phyloP scores from a whole-genome alignment of 176 grass and related monocot species.

The Oryza officinalis region DNA sequence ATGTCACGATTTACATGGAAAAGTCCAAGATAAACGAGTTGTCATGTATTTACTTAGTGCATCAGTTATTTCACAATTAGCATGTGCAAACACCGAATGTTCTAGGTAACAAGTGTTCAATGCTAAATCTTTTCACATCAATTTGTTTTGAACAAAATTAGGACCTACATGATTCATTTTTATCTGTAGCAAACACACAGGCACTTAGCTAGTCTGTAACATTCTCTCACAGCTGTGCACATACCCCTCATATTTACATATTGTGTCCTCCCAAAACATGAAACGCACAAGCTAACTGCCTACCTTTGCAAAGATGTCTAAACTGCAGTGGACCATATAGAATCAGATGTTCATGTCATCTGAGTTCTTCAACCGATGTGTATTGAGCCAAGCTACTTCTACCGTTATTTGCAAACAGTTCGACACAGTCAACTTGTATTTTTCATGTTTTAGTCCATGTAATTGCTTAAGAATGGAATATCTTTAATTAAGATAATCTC shows the following conservation, averaged over 20 bases:
- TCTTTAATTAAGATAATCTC: neutral
- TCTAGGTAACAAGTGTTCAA: neutral
- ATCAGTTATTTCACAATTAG: neutral
- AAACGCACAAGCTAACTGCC: slow-evolving; percentile 12
- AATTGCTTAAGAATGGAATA: slow-evolving; percentile 28
- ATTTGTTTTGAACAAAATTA: neutral
- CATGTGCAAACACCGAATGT: neutral
- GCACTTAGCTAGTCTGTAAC: neutral
- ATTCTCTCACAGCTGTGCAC: neutral
- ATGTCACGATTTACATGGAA: neutral
- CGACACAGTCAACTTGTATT: neutral
- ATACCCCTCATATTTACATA: neutral
- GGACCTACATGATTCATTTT: neutral
- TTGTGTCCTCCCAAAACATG: neutral
- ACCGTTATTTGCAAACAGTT: neutral
- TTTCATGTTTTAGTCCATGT: neutral
- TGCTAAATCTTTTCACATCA: neutral
- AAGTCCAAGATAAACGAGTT: neutral
- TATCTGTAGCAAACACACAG: neutral
- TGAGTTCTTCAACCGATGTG: neutral
- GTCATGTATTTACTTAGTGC: neutral
- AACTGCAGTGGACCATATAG: neutral
- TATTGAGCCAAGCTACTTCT: slow-evolving; percentile 4
- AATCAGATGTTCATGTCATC: neutral
- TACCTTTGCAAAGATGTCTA: neutral